Base-by-base conservation (phyloP, 2,329 filamentous ascomycete species). In the Fonsecaea pedrosoi region DNA sequence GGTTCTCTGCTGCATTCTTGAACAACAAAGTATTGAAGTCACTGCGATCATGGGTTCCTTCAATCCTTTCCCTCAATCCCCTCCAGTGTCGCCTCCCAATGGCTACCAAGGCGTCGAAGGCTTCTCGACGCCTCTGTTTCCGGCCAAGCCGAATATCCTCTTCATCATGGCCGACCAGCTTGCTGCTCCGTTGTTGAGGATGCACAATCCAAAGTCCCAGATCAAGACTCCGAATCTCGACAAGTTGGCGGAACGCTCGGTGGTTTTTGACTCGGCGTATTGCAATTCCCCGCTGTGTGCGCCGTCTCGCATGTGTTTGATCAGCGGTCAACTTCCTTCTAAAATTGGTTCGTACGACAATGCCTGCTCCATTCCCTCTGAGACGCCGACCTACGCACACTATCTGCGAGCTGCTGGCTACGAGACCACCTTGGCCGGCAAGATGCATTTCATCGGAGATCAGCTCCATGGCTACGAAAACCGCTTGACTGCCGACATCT, bases 91-190 rank as follows among this genome's bases (percentile, higher is more conserved):
- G 30, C 72, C 72, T 56, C 72, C 72, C n/a, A 73, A 72, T 62
- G 71, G 71, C 62, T 68, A 62, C 59, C 45, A 71, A 38, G 72
- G 72, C 32, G 63, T 64, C 18, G 60, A 70, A 58, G 72, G 71
- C 56, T 72, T 68, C 65, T 73, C 72, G 21, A 72, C 70, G 18
- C 69, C 71, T 13, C 50, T 73, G 55, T 73, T 73, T 58, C 71
- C 71, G 21, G 32, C 68, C 38, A 85, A 85, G 77, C 90, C 90
- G 68, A 94, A 94, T 79, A 91, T 94, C 72, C 84, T 94, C 55
- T 97, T 95, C 83, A 96, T 97, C 82, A 97, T 97, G 93, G 94
- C 94, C 62, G 94, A 97, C 80, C 94, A 97, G 82, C 88, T 97
- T 78, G 91, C 94, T 18, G 94, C 94, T 34, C 94, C 94, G 18